Evolutionary conservation across 441 rosid species (phyloP).

Genomic region (Bocquillonia castaneifolia): DNA sequence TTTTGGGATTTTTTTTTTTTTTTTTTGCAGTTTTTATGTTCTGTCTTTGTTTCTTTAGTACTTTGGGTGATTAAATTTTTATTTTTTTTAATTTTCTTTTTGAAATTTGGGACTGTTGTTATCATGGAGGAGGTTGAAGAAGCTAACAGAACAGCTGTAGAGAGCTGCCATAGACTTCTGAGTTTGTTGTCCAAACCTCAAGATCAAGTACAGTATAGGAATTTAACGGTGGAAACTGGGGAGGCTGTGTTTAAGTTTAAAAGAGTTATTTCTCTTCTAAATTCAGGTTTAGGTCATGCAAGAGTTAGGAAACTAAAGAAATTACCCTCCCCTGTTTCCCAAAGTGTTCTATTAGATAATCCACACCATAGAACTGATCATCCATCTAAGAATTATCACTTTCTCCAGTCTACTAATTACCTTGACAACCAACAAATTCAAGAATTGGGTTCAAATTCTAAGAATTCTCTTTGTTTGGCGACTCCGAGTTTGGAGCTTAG

Average conservation of each 20-base stretch:
- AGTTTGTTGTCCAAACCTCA: constrained; percentile 50
- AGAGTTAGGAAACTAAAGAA: constrained; percentile 73
- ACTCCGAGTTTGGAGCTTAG: constrained; percentile 45
- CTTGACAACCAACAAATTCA: constrained; percentile 32
- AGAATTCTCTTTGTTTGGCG: constrained; percentile 51
- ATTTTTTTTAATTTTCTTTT: neutral
- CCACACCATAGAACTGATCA: constrained; percentile 37
- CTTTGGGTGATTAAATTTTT: constrained; percentile 27
- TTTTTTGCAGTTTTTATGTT: constrained; percentile 22
- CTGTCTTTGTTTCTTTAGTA: constrained; percentile 21
- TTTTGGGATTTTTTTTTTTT: neutral
- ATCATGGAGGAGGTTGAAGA: constrained; percentile 87
- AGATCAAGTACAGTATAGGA: constrained; percentile 47
- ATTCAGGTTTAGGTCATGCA: constrained; percentile 75
- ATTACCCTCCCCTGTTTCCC: constrained; percentile 42
- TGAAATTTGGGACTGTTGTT: constrained; percentile 28
- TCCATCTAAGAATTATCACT: constrained; percentile 40
- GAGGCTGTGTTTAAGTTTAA: constrained; percentile 84
- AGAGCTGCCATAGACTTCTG: constrained; percentile 59
- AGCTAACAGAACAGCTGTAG: constrained; percentile 73
- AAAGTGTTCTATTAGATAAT: constrained; percentile 51
- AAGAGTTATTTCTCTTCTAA: constrained; percentile 64
- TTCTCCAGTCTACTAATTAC: constrained; percentile 40
- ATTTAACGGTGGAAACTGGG: constrained; percentile 59
- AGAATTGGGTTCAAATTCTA: constrained; percentile 52